Conservation (phyloP, 768 basidiomycete genomes). For the Macrolepiota fuliginosa region DNA sequence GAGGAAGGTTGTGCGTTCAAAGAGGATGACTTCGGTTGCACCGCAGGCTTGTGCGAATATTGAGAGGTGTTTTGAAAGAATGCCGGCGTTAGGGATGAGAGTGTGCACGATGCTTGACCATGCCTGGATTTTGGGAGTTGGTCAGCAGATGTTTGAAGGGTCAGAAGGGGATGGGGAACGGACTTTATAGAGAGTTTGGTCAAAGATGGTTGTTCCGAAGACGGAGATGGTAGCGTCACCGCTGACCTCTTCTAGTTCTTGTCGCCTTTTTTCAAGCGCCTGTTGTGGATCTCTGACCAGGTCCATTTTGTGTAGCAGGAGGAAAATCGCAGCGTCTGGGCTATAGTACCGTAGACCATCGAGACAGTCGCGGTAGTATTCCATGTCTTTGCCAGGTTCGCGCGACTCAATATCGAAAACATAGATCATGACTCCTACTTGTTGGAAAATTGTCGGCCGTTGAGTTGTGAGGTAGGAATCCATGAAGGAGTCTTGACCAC, state of each 20-base stretch:
- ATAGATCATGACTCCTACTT: constrained; percentile 97
- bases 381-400: constrained; percentile 81
- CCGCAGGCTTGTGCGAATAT: constrained; percentile 85
- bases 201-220: constrained; percentile 95
- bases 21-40: constrained; percentile 92
- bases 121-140: constrained; percentile 53
- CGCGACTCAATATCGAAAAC: constrained; percentile 94
- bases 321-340: constrained; percentile 81
- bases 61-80: constrained; percentile 82
- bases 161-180: constrained; percentile 13
- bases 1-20: constrained; percentile 96
- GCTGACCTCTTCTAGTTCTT: constrained; percentile 70
- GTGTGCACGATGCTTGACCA: constrained; percentile 99
- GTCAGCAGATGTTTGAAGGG: constrained; percentile 6
- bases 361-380: constrained; percentile 91
- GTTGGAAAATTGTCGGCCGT: constrained; percentile 91
- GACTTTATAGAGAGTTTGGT: constrained; percentile 95
- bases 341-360: constrained; percentile 76
- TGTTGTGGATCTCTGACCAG: constrained; percentile 64
- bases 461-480: constrained; percentile 93
- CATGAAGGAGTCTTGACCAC: constrained; percentile 98
- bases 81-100: constrained; percentile 91
- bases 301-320: constrained; percentile 98
- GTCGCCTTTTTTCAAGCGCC: constrained; percentile 68
- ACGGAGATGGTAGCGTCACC: constrained; percentile 62